These are phyloP conservation scores for Aegilops longissima DNA, from an alignment of 176 grass and related monocot genomes.

Conservation along the genomic window DNA sequence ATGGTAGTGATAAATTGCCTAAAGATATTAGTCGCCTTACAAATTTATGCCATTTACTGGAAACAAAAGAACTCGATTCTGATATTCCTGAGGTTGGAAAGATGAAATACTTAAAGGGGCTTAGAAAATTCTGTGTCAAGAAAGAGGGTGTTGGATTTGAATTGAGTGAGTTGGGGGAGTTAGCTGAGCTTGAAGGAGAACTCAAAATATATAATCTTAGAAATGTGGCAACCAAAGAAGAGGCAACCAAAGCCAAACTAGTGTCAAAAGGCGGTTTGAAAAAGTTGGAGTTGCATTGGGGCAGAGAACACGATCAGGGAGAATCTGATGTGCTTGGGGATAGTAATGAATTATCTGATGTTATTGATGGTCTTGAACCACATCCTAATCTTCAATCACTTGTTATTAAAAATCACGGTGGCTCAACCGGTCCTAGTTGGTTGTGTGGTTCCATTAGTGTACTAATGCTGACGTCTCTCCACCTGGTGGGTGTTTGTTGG, in stretches of 20 bases:
- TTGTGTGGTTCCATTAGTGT: not conserved
- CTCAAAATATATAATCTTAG: too few relatives aligned
- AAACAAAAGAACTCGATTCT: not conserved
- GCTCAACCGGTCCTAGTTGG: not conserved
- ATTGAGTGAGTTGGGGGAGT: too few relatives aligned
- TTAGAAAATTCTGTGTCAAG: not conserved
- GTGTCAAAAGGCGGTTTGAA: too few relatives aligned
- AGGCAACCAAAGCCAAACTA: too few relatives aligned
- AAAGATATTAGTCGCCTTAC: not conserved
- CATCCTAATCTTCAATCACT: not conserved
- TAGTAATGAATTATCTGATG: too few relatives aligned
- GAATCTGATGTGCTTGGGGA: too few relatives aligned
- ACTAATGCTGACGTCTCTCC: not conserved
- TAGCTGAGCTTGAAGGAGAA: too few relatives aligned
- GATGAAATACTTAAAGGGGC: not conserved
- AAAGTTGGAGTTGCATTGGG: too few relatives aligned
- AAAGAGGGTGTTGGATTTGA: not conserved
- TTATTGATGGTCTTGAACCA: too few relatives aligned
- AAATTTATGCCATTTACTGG: not conserved
- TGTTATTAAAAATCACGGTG: not conserved
- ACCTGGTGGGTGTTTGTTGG: not conserved
- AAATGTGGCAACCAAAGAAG: too few relatives aligned
- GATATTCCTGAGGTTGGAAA: not conserved
- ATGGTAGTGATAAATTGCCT: not conserved
- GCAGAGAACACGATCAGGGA: too few relatives aligned